Base-by-base conservation (phyloP, 2,329 filamentous ascomycete species). In the Aspergillus phoenicis region DNA sequence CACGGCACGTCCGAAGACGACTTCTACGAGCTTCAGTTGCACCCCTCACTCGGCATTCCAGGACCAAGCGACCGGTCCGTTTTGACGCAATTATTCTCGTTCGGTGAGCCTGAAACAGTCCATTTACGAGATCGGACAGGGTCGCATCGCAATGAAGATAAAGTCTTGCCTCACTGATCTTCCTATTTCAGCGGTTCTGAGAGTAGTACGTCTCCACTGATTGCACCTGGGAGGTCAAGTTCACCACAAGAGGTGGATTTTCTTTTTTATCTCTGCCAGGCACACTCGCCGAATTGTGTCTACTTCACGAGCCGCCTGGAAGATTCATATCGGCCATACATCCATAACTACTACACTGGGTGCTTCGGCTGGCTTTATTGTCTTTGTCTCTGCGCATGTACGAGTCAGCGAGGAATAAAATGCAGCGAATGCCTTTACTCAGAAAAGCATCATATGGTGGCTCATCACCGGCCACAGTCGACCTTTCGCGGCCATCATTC, bases 341-440 rank as follows among this genome's bases (percentile, higher is more conserved):
- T 36, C 33, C 28, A 45, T 56, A 30, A 8, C 11, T 36, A n/a
- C 11, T 36, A n/a, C 11, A 24, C 22, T 47, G 17, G 66, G 63
- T 47, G 59, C 54, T 33, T 63, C 61, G 5, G 60, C 62, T 11
- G 65, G 70, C 4, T 41, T 56, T 11, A 58, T 65, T 28, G 61
- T 64, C 39, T 58, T 64, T 57, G 33, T 64, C 66, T 49, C 60
- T 66, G n/a, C 60, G 66, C 33, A 70, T 64, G 60, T 58, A 58
- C 54, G 47, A 43, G 43, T 59, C 63, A 8, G 49, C 64, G 1
- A 75, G 71, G 53, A 60, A 70, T 24, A 75, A 75, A 52, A 67
- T 69, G 4, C 84, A 83, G 70, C 81, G 84, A 71, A 86, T 85
- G 70, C 83, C 84, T 2, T 81, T 85, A 61, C 74, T 85, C 56